Evolutionary conservation across 2,329 filamentous ascomycete genomes (phyloP).

Genomic region (Neophaeococcomyces mojaviensis): DNA sequence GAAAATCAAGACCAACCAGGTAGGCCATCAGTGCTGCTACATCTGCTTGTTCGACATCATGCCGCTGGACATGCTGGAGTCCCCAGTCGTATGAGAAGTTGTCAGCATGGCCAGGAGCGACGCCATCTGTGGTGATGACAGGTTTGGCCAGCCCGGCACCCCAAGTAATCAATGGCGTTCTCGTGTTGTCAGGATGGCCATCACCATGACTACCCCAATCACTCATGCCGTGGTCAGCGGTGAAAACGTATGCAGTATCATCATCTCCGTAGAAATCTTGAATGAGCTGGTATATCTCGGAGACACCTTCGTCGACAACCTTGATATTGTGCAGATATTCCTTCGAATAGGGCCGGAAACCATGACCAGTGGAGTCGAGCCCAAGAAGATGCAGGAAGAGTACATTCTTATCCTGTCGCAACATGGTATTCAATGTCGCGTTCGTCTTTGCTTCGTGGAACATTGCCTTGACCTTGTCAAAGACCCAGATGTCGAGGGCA

Average conservation of each 20-base stretch:
- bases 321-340: conserved; percentile 95
- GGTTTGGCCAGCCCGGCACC: conserved; percentile 83
- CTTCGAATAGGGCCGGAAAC: conserved; percentile 80
- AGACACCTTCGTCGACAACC: conserved; percentile 81
- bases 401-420: conserved; percentile 78
- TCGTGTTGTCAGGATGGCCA: conserved; percentile 92
- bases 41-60: conserved; percentile 91
- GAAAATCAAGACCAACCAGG: conserved; percentile 77
- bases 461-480: conserved; percentile 81
- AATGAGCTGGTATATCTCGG: conserved; percentile 72
- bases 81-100: conserved; percentile 82
- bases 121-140: conserved; percentile 44
- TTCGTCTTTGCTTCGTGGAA: conserved; percentile 76
- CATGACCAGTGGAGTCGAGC: conserved; percentile 82
- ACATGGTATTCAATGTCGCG: conserved; percentile 60
- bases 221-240: conserved; percentile 97
- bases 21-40: conserved; percentile 94
- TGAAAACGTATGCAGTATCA: conserved; percentile 92
- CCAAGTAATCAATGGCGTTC: conserved; percentile 88
- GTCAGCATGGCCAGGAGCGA: conserved; percentile 78
- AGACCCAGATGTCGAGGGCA: conserved; percentile 86
- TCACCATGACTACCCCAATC: conserved; percentile 99
- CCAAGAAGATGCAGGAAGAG: conserved; percentile 94
- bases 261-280: conserved; percentile 77
- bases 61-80: conserved; percentile 68